Evolutionary conservation across 2,329 filamentous ascomycete genomes (phyloP).

Genomic region (Ascochyta rabiei): DNA sequence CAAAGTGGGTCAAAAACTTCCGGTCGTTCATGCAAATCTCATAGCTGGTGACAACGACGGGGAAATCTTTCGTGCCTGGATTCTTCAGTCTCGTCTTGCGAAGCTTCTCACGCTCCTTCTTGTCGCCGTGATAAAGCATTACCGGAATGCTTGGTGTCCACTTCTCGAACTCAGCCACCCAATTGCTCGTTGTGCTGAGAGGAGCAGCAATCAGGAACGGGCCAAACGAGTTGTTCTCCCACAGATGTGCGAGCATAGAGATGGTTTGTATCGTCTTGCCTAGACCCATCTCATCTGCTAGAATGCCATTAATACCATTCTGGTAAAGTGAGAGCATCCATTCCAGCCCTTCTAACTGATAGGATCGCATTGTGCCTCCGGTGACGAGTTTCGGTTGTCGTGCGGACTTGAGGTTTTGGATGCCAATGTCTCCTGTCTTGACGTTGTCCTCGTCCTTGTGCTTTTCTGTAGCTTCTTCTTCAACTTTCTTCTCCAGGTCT

Average conservation of each 20-base stretch:
- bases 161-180: slow-evolving; percentile 89
- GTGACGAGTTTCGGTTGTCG: slow-evolving; percentile 84
- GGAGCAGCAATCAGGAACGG: slow-evolving; percentile 92
- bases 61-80: slow-evolving; percentile 75
- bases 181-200: slow-evolving; percentile 90
- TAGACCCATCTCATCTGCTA: slow-evolving; percentile 94
- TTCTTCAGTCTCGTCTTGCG: slow-evolving; percentile 73
- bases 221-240: slow-evolving; percentile 85
- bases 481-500: slow-evolving; percentile 60
- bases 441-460: slow-evolving; percentile 64
- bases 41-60: slow-evolving; percentile 92
- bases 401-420: slow-evolving; percentile 76
- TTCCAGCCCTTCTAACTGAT: slow-evolving; percentile 91
- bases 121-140: slow-evolving; percentile 86
- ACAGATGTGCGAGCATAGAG: slow-evolving; percentile 81
- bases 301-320: slow-evolving; percentile 88
- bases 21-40: slow-evolving; percentile 95
- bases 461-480: slow-evolving; percentile 63
- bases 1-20: slow-evolving; percentile 78
- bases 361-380: slow-evolving; percentile 89
- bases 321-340: slow-evolving; percentile 87
- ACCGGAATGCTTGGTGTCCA: slow-evolving; percentile 92
- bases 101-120: slow-evolving; percentile 76
- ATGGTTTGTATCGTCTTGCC: slow-evolving; percentile 94
- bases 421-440: slow-evolving; percentile 65